These are phyloP conservation scores for Volutella citrinella DNA, from an alignment of 2,329 filamentous ascomycete genomes.

Conservation along the genomic window DNA sequence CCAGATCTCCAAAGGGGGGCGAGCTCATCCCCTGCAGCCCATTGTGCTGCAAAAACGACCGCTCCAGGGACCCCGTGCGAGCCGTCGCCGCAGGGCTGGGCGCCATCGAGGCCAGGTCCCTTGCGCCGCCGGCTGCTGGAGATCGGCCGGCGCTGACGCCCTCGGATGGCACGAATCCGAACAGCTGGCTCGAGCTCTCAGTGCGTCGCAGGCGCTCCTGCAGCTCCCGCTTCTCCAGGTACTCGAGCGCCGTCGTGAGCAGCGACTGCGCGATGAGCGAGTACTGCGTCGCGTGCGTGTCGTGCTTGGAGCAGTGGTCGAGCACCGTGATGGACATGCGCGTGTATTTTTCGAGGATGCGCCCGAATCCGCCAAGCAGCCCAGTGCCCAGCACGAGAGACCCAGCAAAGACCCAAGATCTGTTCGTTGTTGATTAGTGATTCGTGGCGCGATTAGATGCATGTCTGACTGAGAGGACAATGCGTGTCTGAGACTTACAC, in stretches of 20 bases:
- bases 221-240: constrained; percentile 46
- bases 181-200: constrained; percentile 50
- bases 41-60: constrained; percentile 26
- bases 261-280: constrained; percentile 52
- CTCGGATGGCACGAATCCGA: constrained; percentile 43
- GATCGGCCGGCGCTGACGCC: constrained; percentile 8
- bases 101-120: constrained; percentile 9
- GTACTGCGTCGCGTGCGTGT: constrained; percentile 51
- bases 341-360: constrained; percentile 49
- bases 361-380: constrained; percentile 49
- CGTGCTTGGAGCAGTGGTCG: constrained; percentile 46
- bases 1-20: constrained; percentile 33
- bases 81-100: constrained; percentile 14
- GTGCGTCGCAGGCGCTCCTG: constrained; percentile 45
- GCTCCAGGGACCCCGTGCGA: constrained; percentile 22
- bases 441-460: not conserved
- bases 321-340: constrained; percentile 45
- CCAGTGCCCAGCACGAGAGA: constrained; percentile 51
- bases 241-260: constrained; percentile 41
- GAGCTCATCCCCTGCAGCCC: constrained; percentile 25
- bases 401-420: constrained; percentile 53
- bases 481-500: too few relatives aligned
- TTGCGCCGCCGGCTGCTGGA: constrained; percentile 4
- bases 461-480: not conserved
- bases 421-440: constrained; percentile 16